These are phyloP conservation scores for Alopecurus myosuroides DNA, from an alignment of 176 grass and related monocot species.

Conservation along the genomic window DNA sequence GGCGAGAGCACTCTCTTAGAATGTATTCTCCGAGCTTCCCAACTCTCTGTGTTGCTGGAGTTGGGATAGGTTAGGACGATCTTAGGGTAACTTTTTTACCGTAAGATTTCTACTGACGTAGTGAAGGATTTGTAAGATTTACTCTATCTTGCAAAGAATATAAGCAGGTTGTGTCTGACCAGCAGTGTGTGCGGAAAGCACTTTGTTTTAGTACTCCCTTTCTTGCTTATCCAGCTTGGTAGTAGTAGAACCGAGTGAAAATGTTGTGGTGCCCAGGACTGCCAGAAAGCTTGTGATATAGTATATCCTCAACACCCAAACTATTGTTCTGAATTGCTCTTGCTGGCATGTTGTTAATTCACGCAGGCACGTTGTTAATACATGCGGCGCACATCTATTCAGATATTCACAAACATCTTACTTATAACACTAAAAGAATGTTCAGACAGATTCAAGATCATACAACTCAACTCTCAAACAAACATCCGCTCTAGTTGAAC, in stretches of 20 bases:
- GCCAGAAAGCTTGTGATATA: neutral
- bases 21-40: constrained; percentile 18
- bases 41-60: constrained; percentile 20
- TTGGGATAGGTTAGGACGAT: constrained; percentile 29
- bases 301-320: neutral
- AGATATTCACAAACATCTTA: neutral
- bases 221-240: neutral
- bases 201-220: too few species aligned
- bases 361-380: neutral
- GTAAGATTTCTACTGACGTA: constrained; percentile 34
- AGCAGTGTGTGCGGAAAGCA: neutral
- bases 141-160: constrained; percentile 19
- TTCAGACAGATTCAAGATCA: neutral
- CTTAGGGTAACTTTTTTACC: neutral
- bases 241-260: neutral
- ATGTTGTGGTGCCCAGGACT: too few species aligned
- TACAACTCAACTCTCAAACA: neutral
- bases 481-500: neutral
- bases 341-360: neutral
- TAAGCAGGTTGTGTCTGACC: constrained; percentile 24
- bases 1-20: neutral
- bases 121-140: constrained; percentile 14
- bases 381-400: neutral
- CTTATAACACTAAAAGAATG: neutral
- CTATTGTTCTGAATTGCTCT: neutral